These are phyloP conservation scores for Orbilia oligospora DNA, from an alignment of 2,329 filamentous ascomycete species.

Conservation along the genomic window DNA sequence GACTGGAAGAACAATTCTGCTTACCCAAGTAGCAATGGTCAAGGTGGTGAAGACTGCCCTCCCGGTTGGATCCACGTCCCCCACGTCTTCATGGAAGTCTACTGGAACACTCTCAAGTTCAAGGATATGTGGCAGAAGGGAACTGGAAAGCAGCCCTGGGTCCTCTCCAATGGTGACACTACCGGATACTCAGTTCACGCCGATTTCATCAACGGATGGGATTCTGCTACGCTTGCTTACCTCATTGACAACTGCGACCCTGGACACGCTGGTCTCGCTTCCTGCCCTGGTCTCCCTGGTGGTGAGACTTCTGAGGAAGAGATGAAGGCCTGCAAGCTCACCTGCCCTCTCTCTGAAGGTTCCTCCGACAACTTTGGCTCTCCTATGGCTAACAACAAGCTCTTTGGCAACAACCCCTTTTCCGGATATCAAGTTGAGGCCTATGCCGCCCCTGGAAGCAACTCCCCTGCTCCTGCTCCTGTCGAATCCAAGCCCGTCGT, in stretches of 20 bases:
- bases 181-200: constrained; percentile 74
- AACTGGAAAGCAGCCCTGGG: constrained; percentile 75
- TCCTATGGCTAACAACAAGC: constrained; percentile 53
- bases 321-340: constrained; percentile 59
- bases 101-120: constrained; percentile 77
- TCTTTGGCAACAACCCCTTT: constrained; percentile 54
- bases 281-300: constrained; percentile 50
- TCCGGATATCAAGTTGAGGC: constrained; percentile 38
- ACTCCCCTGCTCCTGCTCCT: constrained; percentile 25
- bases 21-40: constrained; percentile 84
- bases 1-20: constrained; percentile 78
- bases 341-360: constrained; percentile 49
- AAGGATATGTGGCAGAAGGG: constrained; percentile 71
- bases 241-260: constrained; percentile 65
- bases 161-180: constrained; percentile 83
- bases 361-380: constrained; percentile 28
- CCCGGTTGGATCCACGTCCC: constrained; percentile 78
- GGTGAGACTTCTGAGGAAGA: constrained; percentile 51
- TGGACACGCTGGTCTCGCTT: constrained; percentile 39
- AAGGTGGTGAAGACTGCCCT: constrained; percentile 77
- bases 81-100: constrained; percentile 86
- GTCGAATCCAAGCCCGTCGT: constrained; percentile 10
- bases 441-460: constrained; percentile 40
- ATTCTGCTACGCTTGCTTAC: constrained; percentile 67
- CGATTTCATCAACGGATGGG: constrained; percentile 72